Base-by-base conservation (phyloP, 2,329 filamentous ascomycete species). In the Podosphaera aphanis region DNA sequence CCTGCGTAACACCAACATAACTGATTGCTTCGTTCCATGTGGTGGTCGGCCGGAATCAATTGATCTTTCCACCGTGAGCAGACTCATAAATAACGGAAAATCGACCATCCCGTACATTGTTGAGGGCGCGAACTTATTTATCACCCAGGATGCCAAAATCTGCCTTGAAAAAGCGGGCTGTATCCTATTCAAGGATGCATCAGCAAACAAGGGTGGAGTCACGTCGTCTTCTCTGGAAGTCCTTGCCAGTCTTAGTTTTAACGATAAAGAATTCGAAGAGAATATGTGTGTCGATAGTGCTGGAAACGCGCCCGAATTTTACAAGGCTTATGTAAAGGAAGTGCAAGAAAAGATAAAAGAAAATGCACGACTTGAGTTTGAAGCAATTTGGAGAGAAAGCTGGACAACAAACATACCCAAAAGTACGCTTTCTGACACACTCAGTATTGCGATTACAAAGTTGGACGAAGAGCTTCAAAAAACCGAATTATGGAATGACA, bases 161-260 rank as follows among this genome's bases (percentile, higher is more conserved):
- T 82, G 85, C 20, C 75, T 98, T 13, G 90, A 98, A 66, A 79
- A 84, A 55, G 86, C 88, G n/a, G 90, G 90, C 49, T 92, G 84
- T 59, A 76, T 95, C 56, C 65, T 98, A 36, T 94, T 85, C 77
- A 98, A 98, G 67, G 90, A 98, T 62, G 90, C 90, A 4, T 93
- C 84, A 33, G 86, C 88, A 47, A 98, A 98, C 73, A 98, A 98
- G 70, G 90, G 90, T 52, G 90, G 90, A 61, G 90, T 98, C 40
- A 98, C 90, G 0, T 94, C 85, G 0, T 95, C 90, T 0, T 95
- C 90, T 0, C 77, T 95, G 27, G 90, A 98, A 59, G 90, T 98
- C 5, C 74, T 98, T 20, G 90, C 90, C 6, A 90, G 85, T 13
- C 71, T 98, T 47, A 90, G 85, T 36, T 95, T 98, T 59, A 83